These are phyloP conservation scores for Aurantiochytrium sp. DNA, from an alignment of 108 stramenopile genomes.

Conservation along the genomic window DNA sequence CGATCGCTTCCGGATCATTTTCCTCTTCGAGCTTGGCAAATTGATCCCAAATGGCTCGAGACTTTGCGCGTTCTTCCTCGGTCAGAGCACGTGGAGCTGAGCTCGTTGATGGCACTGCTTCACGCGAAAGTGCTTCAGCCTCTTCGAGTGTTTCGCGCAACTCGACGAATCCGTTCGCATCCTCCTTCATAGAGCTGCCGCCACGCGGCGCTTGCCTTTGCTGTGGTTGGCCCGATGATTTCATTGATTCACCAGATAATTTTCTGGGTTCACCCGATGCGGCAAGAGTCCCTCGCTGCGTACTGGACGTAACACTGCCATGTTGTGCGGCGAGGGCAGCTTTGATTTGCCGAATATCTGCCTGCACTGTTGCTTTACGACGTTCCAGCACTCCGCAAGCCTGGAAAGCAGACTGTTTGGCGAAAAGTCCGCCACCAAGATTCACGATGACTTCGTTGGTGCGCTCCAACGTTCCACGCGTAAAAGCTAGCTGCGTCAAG, in stretches of 20 bases:
- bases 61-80: neutral
- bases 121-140: neutral
- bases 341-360: neutral
- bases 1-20: neutral
- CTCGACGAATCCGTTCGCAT: neutral
- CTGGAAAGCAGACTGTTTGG: neutral
- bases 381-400: neutral
- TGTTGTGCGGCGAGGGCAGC: neutral
- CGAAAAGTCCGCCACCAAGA: neutral
- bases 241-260: no score
- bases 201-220: no score
- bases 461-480: neutral
- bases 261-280: no score
- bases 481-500: neutral
- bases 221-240: no score
- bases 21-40: neutral
- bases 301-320: no score
- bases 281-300: no score
- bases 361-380: neutral
- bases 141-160: neutral
- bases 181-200: no score
- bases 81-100: neutral
- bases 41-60: neutral
- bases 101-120: neutral
- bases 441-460: constrained; percentile 7